Conservation (phyloP, 2,329 filamentous ascomycete species). For the Calonectria crousiana region DNA sequence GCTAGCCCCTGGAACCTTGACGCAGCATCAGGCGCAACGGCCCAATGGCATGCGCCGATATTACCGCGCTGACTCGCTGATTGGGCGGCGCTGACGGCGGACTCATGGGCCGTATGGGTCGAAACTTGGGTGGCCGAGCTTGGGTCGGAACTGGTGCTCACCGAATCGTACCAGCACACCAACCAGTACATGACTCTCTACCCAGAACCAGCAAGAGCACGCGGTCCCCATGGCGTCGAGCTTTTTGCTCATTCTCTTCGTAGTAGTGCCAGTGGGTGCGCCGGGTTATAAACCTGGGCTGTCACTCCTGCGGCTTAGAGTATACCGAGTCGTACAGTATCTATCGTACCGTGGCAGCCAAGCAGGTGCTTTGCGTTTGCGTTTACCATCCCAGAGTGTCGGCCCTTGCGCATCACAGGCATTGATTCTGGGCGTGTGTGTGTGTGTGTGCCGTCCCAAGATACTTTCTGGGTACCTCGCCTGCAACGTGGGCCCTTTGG, state of each 20-base stretch:
- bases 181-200: neutral
- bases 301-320: neutral
- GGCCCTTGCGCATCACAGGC: neutral
- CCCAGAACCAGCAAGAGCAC: conserved; percentile 3
- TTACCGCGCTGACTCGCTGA: conserved; percentile 20
- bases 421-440: neutral
- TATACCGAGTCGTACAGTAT: conserved; percentile 3
- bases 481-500: neutral
- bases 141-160: conserved; percentile 41
- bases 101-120: conserved; percentile 13
- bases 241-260: neutral
- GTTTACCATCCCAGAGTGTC: neutral
- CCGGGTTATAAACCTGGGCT: neutral
- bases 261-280: conserved; percentile 1
- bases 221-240: neutral
- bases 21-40: conserved; percentile 7
- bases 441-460: neutral
- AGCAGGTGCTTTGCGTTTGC: neutral
- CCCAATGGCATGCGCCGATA: conserved; percentile 38
- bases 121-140: neutral
- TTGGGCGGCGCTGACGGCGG: conserved; percentile 38
- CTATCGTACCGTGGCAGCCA: neutral
- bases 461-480: neutral
- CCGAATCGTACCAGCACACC: conserved; percentile 41
- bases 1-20: conserved; percentile 18